Conservation (phyloP, 257 asterid species). For the Solanum megistacrolobum region DNA sequence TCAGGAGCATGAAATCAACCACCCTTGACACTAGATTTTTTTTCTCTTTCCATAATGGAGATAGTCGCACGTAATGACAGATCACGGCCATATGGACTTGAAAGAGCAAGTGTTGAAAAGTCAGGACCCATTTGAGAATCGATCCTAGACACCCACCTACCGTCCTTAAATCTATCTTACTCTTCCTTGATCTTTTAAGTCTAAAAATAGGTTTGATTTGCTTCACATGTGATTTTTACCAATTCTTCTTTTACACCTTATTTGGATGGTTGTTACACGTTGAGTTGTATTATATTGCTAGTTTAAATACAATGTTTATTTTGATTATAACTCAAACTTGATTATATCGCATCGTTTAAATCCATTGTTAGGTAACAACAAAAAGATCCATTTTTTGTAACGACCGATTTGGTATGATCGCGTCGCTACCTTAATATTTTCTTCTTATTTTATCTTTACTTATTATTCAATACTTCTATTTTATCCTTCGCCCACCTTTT, state of each 20-base stretch:
- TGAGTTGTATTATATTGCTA: too few species aligned
- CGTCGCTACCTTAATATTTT: too few species aligned
- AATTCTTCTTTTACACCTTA: background rate
- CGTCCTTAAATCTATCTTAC: background rate
- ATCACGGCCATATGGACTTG: background rate
- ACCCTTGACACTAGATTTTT: background rate
- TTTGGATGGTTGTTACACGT: background rate
- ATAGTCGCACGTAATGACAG: background rate
- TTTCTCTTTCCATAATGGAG: background rate
- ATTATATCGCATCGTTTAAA: too few species aligned
- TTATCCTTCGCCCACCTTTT: too few species aligned
- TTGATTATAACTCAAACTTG: too few species aligned
- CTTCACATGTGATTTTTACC: background rate
- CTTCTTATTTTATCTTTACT: too few species aligned
- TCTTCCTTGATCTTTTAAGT: background rate
- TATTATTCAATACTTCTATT: too few species aligned
- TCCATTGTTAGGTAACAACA: too few species aligned
- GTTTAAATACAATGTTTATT: too few species aligned
- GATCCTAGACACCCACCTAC: background rate
- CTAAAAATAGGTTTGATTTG: background rate
- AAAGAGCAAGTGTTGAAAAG: background rate
- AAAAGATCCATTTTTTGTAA: too few species aligned
- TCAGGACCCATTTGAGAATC: background rate
- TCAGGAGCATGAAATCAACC: background rate
- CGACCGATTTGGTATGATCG: too few species aligned